Evolutionary conservation across 2,329 filamentous ascomycete species (phyloP).

Genomic region (Metarhizium anisopliae): DNA sequence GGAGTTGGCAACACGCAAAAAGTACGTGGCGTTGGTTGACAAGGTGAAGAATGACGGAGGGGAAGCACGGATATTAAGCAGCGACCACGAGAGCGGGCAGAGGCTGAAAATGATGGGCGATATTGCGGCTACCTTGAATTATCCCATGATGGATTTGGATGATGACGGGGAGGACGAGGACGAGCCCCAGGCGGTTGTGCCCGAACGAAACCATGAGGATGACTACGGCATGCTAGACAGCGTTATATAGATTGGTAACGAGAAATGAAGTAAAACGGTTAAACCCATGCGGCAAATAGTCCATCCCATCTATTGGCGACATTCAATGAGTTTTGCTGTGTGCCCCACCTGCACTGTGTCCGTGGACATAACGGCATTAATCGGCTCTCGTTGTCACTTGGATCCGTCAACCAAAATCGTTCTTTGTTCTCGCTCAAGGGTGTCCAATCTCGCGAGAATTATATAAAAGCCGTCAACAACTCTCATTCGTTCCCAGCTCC

Average conservation of each 20-base stretch:
- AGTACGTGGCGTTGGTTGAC: conserved; percentile 81
- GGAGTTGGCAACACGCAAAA: conserved; percentile 64
- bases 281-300: neutral
- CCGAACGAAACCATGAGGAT: conserved; percentile 16
- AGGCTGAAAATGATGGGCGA: conserved; percentile 75
- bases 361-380: too few relatives aligned
- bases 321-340: too few relatives aligned
- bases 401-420: too few relatives aligned
- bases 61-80: conserved; percentile 81
- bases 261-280: conserved; percentile 1
- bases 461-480: neutral
- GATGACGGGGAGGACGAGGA: conserved; percentile 49
- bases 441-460: too few relatives aligned
- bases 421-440: too few relatives aligned
- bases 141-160: conserved; percentile 74
- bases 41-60: conserved; percentile 80
- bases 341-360: too few relatives aligned
- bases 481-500: conserved; percentile 4
- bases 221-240: conserved; percentile 22
- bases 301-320: too few relatives aligned
- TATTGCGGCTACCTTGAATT: conserved; percentile 84
- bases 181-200: conserved; percentile 4
- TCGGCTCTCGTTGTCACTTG: too few relatives aligned
- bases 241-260: conserved; percentile 18
- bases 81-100: conserved; percentile 87